Base-by-base conservation (phyloP, 2,329 filamentous ascomycete species). In the Stagonosporopsis vannaccii region DNA sequence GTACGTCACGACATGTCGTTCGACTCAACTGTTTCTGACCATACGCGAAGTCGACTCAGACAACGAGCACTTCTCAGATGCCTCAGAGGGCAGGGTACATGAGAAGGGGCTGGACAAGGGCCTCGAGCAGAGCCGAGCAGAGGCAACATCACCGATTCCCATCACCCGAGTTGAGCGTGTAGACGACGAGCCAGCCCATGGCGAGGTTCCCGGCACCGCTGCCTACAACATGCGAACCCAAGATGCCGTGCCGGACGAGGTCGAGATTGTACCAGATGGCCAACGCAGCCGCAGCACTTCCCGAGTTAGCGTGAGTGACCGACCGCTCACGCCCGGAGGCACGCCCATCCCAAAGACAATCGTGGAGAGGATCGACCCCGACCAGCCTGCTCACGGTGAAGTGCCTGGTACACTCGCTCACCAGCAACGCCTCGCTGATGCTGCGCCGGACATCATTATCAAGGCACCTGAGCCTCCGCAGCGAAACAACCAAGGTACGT, bases 11-110 rank as follows among this genome's bases (percentile, higher is more conserved):
- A 17, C 6, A n/a, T 9, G 35, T 12, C 9, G 17, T 17, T 12
- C 17, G 7, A 12, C 8, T 19, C 17, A 33, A 20, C 15, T 26
- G 13, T 20, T 17, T 41, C 66, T 73, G 53, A 68, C 63, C 53
- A 36, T 60, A 19, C 2, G 23, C 22, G 20, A 20, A 64, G 57
- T 26, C 70, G 74, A 77, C 42, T 83, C 81, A 55, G 83, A 81
- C 56, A 82, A 85, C 44, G 86, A 88, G 59, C 84, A 88, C 74
- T 89, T 88, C 73, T 87, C 85, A 42, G 86, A 88, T 69, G 86
- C 86, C 53, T 84, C 81, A 39, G 86, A 88, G 78, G 86, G 84
- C 71, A 72, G 66, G 67, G 47, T 56, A 9, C 47, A 43, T 20
- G 53, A 56, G 5, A 56, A 51, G 20, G 19, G 42, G 8, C 43